phyloP scores from a whole-genome alignment of 495 filamentous ascomycete genomes.

The Talaromyces liani region DNA sequence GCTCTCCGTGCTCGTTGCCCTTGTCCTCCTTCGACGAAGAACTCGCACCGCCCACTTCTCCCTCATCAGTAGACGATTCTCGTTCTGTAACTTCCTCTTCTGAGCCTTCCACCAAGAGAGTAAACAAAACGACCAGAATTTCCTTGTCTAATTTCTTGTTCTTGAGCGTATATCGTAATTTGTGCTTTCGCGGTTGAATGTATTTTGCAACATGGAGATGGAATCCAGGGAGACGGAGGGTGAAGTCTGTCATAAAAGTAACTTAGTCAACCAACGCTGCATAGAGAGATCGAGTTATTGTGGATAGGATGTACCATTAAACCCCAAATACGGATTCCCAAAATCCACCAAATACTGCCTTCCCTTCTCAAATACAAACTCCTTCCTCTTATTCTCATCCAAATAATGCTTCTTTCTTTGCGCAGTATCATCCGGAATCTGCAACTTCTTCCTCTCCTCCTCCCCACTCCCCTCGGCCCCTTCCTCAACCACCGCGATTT shows the following conservation, averaged over 20 bases:
- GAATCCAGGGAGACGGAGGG: conserved; percentile 74
- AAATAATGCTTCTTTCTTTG: conserved; percentile 60
- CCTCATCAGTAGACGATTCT: background rate
- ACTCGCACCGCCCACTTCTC: background rate
- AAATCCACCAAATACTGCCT: conserved; percentile 72
- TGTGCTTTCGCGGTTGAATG: conserved; percentile 72
- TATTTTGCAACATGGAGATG: conserved; percentile 68
- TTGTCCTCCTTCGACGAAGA: background rate
- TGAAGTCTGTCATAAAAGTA: conserved; percentile 46
- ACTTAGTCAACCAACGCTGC: background rate
- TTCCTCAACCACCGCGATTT: conserved; percentile 50
- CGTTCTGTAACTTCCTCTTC: conserved; percentile 9
- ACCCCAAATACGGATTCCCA: conserved; percentile 87
- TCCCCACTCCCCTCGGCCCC: conserved; percentile 58
- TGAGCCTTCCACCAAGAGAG: conserved; percentile 40
- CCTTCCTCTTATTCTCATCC: conserved; percentile 32
- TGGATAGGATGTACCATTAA: conserved; percentile 43
- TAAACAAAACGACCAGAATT: conserved; percentile 75
- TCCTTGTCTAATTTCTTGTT: conserved; percentile 60
- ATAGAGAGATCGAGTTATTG: background rate
- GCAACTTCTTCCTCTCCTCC: conserved; percentile 33
- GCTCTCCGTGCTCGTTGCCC: background rate
- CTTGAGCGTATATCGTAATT: conserved; percentile 80
- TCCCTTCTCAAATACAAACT: conserved; percentile 51
- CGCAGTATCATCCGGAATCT: conserved; percentile 45